Evolutionary conservation across 257 asterid genomes (phyloP).

Genomic region (Rubia yunnanensis): DNA sequence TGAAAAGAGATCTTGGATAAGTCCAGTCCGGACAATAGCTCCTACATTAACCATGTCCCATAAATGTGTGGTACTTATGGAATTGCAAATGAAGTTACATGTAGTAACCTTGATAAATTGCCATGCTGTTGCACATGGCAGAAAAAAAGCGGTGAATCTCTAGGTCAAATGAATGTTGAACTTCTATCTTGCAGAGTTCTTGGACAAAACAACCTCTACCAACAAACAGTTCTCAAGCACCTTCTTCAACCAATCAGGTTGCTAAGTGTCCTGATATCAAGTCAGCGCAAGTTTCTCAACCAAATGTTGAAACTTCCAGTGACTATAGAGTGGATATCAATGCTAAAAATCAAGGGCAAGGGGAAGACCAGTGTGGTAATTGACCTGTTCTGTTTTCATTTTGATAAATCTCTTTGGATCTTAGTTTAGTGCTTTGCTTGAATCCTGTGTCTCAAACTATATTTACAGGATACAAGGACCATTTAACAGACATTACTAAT

Average conservation of each 20-base stretch:
- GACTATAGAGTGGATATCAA: conserved; percentile 25
- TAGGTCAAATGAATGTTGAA: neutral
- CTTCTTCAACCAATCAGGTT: conserved; percentile 41
- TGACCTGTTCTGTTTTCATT: conserved; percentile 9
- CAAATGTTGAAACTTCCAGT: conserved; percentile 42
- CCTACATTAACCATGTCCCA: too few relatives aligned
- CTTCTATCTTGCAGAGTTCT: conserved; percentile 48
- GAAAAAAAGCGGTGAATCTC: neutral
- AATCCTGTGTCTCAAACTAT: conserved; percentile 23
- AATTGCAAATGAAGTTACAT: too few relatives aligned
- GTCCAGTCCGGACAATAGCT: too few relatives aligned
- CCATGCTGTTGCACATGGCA: too few relatives aligned
- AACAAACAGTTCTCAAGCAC: conserved; percentile 48
- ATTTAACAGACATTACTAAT: conserved; percentile 21
- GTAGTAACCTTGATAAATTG: too few relatives aligned
- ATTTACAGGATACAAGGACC: conserved; percentile 28
- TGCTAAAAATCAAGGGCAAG: conserved; percentile 33
- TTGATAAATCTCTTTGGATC: conserved; percentile 10
- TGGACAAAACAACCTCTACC: conserved; percentile 75
- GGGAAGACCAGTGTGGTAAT: conserved; percentile 35
- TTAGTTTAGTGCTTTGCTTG: conserved; percentile 11
- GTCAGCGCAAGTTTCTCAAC: conserved; percentile 52
- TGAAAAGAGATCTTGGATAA: too few relatives aligned
- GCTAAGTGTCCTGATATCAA: conserved; percentile 51
- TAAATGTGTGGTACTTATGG: too few relatives aligned